A percentile compares a stretch with the other conserved stretches of the same genome.
Conservation (phyloP, 495 filamentous ascomycete genomes). For the Staphylotrichum longicolle region DNA sequence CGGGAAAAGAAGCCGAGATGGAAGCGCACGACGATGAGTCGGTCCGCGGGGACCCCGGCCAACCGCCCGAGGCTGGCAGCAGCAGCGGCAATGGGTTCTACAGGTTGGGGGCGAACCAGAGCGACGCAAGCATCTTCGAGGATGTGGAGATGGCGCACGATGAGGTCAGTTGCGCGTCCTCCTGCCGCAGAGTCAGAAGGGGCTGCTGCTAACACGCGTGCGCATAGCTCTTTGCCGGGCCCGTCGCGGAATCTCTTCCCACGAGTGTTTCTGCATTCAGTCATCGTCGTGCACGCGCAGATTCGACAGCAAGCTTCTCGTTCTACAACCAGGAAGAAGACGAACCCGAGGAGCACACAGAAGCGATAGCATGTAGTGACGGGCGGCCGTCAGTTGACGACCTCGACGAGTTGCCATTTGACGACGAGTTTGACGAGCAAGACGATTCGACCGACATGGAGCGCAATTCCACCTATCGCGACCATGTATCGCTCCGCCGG, state of each 20-base stretch:
- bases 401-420: conserved; percentile 44
- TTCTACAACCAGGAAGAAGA: conserved; percentile 70
- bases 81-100: conserved; percentile 42
- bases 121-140: conserved; percentile 78
- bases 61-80: conserved; percentile 30
- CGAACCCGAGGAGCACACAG: conserved; percentile 25
- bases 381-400: conserved; percentile 24
- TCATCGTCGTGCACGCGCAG: conserved; percentile 72
- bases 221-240: conserved; percentile 79
- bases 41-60: conserved; percentile 8
- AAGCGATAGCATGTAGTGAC: conserved; percentile 3
- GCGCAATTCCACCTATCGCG: conserved; percentile 35
- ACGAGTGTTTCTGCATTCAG: conserved; percentile 85
- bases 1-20: conserved; percentile 29
- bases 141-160: conserved; percentile 99
- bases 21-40: conserved; percentile 30
- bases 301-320: conserved; percentile 84
- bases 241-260: conserved; percentile 90
- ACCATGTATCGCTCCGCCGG: conserved; percentile 42
- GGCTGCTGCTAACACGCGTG: conserved; percentile 26
- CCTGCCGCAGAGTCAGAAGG: neutral
- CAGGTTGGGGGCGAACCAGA: conserved; percentile 70
- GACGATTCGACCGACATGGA: conserved; percentile 46
- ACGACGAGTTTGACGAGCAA: conserved; percentile 38
- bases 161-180: conserved; percentile 58